phyloP scores from a whole-genome alignment of 1,139 yeast species.

The Candida buenavistaensis region DNA sequence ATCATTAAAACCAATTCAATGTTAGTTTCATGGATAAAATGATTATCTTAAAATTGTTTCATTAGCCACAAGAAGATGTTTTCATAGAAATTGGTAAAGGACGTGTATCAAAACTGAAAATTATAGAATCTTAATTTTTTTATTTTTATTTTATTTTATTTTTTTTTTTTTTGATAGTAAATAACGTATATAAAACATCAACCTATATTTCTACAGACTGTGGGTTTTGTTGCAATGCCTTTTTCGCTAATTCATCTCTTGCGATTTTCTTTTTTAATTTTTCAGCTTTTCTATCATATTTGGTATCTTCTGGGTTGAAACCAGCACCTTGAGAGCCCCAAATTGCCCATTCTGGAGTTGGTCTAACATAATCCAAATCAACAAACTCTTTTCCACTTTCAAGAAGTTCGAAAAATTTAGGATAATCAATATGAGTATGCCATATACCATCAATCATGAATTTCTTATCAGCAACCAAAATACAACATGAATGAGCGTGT shows the following conservation, averaged over 20 bases:
- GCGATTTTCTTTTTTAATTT: slow-evolving; percentile 47
- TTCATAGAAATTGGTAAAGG: too few relatives aligned
- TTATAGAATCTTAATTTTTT: too few relatives aligned
- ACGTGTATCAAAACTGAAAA: too few relatives aligned
- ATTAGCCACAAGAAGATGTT: too few relatives aligned
- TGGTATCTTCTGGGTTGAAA: slow-evolving; percentile 81
- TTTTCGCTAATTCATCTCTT: slow-evolving; percentile 29
- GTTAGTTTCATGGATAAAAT: too few relatives aligned
- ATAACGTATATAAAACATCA: too few relatives aligned
- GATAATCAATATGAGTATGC: slow-evolving; percentile 89
- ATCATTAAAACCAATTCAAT: too few relatives aligned
- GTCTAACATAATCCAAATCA: slow-evolving; percentile 76
- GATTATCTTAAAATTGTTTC: too few relatives aligned
- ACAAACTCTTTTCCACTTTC: slow-evolving; percentile 64
- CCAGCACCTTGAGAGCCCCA: slow-evolving; percentile 89
- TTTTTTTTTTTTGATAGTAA: too few relatives aligned
- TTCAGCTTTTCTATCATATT: slow-evolving; percentile 67
- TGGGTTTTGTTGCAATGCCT: slow-evolving; percentile 1
- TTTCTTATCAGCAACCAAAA: slow-evolving; percentile 73
- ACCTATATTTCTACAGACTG: not conserved
- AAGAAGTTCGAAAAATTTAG: slow-evolving; percentile 69
- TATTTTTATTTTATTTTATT: too few relatives aligned
- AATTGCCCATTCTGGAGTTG: slow-evolving; percentile 89
- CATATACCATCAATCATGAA: slow-evolving; percentile 73
- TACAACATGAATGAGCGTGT: slow-evolving; percentile 94